Base-by-base conservation (phyloP, 768 basidiomycete genomes). In the Agrocybe pediades region DNA sequence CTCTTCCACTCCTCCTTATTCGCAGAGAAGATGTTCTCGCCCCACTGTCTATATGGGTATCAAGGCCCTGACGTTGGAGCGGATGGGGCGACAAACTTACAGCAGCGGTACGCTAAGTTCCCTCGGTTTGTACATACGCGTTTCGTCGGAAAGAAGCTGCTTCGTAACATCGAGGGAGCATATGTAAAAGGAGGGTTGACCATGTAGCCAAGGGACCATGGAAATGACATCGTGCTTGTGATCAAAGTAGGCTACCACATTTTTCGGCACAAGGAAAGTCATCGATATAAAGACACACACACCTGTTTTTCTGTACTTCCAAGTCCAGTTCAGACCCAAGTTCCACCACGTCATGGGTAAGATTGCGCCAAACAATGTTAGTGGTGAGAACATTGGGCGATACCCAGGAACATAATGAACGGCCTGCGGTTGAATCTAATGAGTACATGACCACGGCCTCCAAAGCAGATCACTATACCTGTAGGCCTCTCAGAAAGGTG, bases 151-250 rank as follows among this genome's bases (percentile, higher is more conserved):
- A 2, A 67, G 56, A 9, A 67, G 40, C 48, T 67, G 65, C 43
- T 60, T 56, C 24, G 61, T 42, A 30, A 67, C 64, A 43, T 67
- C 62, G 2, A 61, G 43, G 17, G 65, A 67, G 26, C 65, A 56
- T 23, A 59, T 65, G 33, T 53, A 62, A 36, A 58, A 63, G 21
- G 46, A 53, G 11, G 62, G 41, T 20, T 41, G 43, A 2, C 65
- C 65, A 26, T 40, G 16, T 6, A 63, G 41, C 26, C 60, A 41
- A 9, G 66, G 66, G 19, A 68, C 55, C 1, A 66, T 62, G 11
- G 66, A 53, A 7, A 68, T 63, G 4, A 68, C 46, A 33, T 68
- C 66, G 30, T 65, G 60, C 9, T 49, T 57, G 24, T 58, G 46
- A 50, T 62, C 65, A 43, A 68, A 64, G 54, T 57, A 68, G 13